A percentile compares a stretch with the other conserved stretches of the same genome.
Evolutionary conservation across 352 stramenopile genomes (phyloP).

Genomic region (Pythium scleroteichum): DNA sequence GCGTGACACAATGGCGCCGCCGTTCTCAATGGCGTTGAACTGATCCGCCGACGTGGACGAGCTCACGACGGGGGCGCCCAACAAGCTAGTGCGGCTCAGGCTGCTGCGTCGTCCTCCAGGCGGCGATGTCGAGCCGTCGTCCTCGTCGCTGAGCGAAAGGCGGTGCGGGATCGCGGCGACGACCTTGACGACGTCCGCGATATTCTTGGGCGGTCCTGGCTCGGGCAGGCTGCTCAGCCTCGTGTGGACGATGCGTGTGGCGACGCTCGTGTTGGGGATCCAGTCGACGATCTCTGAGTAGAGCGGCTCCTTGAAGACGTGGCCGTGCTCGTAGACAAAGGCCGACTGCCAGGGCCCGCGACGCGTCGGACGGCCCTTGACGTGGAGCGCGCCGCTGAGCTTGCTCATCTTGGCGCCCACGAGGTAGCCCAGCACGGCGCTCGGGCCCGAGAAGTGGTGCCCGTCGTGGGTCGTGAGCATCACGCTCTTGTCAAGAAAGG

Average conservation of each 20-base stretch:
- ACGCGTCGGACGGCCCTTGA: conserved; percentile 59
- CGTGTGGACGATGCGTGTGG: conserved; percentile 21
- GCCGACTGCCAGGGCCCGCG: conserved; percentile 54
- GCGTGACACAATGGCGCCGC: conserved; percentile 15
- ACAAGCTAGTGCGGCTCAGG: background rate
- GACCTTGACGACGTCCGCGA: conserved; percentile 21
- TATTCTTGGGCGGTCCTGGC: conserved; percentile 9
- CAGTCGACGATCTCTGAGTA: conserved; percentile 75
- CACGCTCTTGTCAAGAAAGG: conserved; percentile 66
- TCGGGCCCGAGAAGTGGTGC: conserved; percentile 42
- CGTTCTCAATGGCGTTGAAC: background rate
- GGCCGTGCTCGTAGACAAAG: conserved; percentile 75
- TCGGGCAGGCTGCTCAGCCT: conserved; percentile 12
- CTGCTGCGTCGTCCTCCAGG: conserved; percentile 1
- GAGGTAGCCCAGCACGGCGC: conserved; percentile 68
- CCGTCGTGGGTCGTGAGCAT: conserved; percentile 53
- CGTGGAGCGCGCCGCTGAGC: conserved; percentile 59
- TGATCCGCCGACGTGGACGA: background rate
- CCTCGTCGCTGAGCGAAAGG: conserved; percentile 22
- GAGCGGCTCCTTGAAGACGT: conserved; percentile 66
- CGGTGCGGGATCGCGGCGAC: conserved; percentile 18
- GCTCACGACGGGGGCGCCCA: background rate
- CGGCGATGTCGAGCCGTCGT: background rate
- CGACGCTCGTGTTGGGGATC: conserved; percentile 36
- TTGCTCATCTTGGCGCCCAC: conserved; percentile 72